A percentile compares a stretch with the other conserved stretches of the same genome.
Conservation (phyloP, 1,139 yeast genomes). For the Saccharomycopsis hybrid region DNA sequence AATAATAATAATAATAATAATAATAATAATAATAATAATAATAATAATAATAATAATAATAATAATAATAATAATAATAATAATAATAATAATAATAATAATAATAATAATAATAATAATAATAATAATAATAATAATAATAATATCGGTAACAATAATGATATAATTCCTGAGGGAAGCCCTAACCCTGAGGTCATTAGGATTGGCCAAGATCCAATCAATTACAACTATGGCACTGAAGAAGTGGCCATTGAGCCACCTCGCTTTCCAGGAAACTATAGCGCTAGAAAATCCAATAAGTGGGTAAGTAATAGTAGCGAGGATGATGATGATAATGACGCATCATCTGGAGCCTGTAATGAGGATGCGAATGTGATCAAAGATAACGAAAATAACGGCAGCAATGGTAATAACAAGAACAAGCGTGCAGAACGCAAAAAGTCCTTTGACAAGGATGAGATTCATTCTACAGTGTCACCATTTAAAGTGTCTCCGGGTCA, state of each 20-base stretch:
- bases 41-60: too few species aligned
- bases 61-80: too few species aligned
- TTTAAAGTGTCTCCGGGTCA: constrained; percentile 68
- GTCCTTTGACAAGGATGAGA: constrained; percentile 24
- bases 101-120: too few species aligned
- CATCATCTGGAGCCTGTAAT: background rate
- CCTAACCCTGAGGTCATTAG: background rate
- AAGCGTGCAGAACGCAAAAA: background rate
- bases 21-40: too few species aligned
- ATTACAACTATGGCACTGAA: constrained; percentile 9
- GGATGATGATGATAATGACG: too few species aligned
- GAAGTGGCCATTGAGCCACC: constrained; percentile 32
- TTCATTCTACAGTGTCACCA: constrained; percentile 28
- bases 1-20: too few species aligned
- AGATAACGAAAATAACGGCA: background rate
- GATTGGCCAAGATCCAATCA: constrained; percentile 9
- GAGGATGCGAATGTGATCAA: background rate
- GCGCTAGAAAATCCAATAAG: constrained; percentile 42
- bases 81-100: too few species aligned
- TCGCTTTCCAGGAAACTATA: constrained; percentile 39
- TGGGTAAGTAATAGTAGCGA: constrained; percentile 33
- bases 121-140: too few species aligned
- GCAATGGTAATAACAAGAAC: too few species aligned
- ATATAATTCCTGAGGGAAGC: background rate
- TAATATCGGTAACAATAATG: too few species aligned